A percentile compares a stretch with the other conserved stretches of the same genome.
These are phyloP conservation scores for Vigna nakashimae DNA, from an alignment of 306 rosid genomes.

Conservation along the genomic window DNA sequence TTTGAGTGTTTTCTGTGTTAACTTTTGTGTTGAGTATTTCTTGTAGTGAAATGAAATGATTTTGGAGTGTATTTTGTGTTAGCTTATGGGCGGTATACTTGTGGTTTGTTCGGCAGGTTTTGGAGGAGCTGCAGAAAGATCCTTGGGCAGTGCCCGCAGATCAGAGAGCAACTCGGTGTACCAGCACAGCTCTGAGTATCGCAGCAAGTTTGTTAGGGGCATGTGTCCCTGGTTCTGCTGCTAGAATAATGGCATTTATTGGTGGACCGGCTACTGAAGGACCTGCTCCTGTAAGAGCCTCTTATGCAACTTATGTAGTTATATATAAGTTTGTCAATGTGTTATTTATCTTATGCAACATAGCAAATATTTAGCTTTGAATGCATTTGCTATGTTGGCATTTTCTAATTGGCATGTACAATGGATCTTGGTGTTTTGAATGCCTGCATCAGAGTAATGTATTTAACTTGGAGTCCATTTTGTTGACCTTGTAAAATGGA, in stretches of 20 bases:
- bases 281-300: constrained; percentile 82
- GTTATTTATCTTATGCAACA: constrained; percentile 2
- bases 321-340: constrained; percentile 13
- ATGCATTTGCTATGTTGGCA: background rate
- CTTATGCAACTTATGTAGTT: constrained; percentile 25
- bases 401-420: background rate
- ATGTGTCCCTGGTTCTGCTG: constrained; percentile 95
- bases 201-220: constrained; percentile 96
- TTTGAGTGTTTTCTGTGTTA: background rate
- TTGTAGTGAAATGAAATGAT: background rate
- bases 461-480: background rate
- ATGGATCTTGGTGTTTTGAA: background rate
- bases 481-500: background rate
- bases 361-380: background rate
- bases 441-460: constrained; percentile 2
- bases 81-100: background rate
- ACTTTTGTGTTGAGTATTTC: background rate
- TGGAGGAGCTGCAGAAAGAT: constrained; percentile 97
- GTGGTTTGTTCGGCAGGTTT: constrained; percentile 55
- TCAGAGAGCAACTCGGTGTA: constrained; percentile 84
- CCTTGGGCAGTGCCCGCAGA: constrained; percentile 90
- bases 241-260: constrained; percentile 89
- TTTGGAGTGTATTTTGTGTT: background rate
- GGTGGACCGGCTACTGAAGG: constrained; percentile 99
- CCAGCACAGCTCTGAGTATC: constrained; percentile 82